phyloP scores from a whole-genome alignment of 352 stramenopile genomes.

The Blastocystis hominis region DNA sequence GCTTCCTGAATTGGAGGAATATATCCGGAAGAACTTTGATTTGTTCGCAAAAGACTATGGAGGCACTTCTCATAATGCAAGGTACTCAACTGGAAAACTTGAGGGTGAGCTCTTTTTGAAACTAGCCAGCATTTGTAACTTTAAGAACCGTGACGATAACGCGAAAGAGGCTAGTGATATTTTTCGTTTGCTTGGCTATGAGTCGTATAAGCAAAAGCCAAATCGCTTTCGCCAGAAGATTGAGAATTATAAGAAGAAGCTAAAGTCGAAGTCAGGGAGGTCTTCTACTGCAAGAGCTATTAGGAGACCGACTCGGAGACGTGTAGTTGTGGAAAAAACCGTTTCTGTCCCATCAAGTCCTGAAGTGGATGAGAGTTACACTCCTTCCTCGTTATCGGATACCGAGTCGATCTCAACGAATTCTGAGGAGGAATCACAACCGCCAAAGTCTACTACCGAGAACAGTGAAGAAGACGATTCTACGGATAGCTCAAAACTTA shows the following conservation, averaged over 20 bases:
- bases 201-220: background rate
- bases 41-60: background rate
- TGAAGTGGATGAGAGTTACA: no score
- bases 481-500: no score
- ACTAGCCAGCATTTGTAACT: background rate
- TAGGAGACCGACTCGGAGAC: no score
- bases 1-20: background rate
- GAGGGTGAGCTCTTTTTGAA: background rate
- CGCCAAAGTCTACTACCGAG: no score
- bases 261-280: background rate
- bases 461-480: no score
- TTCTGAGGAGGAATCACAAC: no score
- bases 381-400: no score
- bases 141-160: conserved; percentile 29
- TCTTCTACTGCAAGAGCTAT: no score
- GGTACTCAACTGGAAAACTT: conserved; percentile 11
- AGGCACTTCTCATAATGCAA: background rate
- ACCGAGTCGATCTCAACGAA: no score
- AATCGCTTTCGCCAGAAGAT: conserved; percentile 50
- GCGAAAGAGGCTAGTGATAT: conserved; percentile 13
- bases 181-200: conserved; percentile 8
- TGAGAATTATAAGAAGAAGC: background rate
- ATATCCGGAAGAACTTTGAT: background rate
- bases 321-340: no score
- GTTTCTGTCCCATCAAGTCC: no score